Conservation (phyloP, 805 yeast genomes). For the Pichia nanzhaoensis region DNA sequence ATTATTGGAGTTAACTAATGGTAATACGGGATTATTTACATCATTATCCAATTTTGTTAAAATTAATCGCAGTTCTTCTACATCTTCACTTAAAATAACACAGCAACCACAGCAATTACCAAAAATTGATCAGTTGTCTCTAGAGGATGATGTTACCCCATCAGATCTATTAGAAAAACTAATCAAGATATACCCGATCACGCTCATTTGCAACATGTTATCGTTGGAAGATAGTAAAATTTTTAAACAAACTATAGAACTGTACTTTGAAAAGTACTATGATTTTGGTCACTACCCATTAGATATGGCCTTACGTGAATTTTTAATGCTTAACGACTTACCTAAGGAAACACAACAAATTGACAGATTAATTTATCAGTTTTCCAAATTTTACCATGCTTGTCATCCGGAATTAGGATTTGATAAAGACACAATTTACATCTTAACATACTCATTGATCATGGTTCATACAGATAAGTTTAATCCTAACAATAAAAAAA, state of each 20-base stretch:
- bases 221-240: conserved; percentile 27
- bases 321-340: conserved; percentile 49
- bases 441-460: conserved; percentile 55
- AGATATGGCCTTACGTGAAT: conserved; percentile 57
- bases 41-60: conserved; percentile 28
- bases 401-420: conserved; percentile 34
- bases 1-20: conserved; percentile 7
- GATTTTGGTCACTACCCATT: conserved; percentile 50
- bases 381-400: conserved; percentile 45
- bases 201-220: conserved; percentile 24
- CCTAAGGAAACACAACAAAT: conserved; percentile 76
- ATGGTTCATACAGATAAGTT: conserved; percentile 72
- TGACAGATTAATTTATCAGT: conserved; percentile 55
- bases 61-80: conserved; percentile 14
- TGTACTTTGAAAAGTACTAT: conserved; percentile 33
- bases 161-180: conserved; percentile 29
- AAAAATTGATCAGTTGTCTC: not conserved
- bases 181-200: conserved; percentile 22
- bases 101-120: not conserved
- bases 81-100: not conserved
- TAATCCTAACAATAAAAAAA: conserved; percentile 57
- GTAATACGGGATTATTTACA: conserved; percentile 23
- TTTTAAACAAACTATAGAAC: conserved; percentile 19
- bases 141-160: conserved; percentile 25
- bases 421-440: conserved; percentile 50